A percentile compares a stretch with the other conserved stretches of the same genome.
phyloP scores from a whole-genome alignment of 805 yeast genomes.

The Pichia occidentalis region DNA sequence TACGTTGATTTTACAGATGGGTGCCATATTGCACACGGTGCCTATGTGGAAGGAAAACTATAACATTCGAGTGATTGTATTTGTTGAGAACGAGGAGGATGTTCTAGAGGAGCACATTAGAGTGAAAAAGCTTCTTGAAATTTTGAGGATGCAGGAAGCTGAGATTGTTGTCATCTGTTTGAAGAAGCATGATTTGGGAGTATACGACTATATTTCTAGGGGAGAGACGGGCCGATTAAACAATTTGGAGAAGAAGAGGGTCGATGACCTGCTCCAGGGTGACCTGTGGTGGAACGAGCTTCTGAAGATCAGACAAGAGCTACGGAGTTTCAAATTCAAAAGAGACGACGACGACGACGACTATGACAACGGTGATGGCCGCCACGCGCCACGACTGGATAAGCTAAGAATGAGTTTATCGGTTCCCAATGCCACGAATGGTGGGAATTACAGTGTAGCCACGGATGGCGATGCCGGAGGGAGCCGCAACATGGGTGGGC shows the following conservation, averaged over 20 bases:
- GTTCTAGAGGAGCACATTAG: constrained; percentile 63
- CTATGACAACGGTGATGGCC: not conserved
- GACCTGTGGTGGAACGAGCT: constrained; percentile 76
- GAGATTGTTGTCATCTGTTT: constrained; percentile 69
- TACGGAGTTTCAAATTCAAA: no score
- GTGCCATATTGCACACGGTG: constrained; percentile 88
- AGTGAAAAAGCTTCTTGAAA: constrained; percentile 55
- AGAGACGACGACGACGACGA: no score
- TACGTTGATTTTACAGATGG: constrained; percentile 86
- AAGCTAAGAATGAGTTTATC: constrained; percentile 6
- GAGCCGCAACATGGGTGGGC: no score
- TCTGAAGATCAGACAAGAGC: constrained; percentile 4
- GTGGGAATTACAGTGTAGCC: not conserved
- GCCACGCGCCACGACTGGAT: not conserved
- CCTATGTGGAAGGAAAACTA: constrained; percentile 86
- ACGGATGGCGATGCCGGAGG: no score
- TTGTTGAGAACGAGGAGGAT: constrained; percentile 74
- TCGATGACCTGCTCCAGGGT: constrained; percentile 44
- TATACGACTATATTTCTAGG: constrained; percentile 71
- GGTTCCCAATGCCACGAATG: not conserved
- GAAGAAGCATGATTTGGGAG: constrained; percentile 44
- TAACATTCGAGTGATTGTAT: constrained; percentile 71
- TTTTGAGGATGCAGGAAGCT: constrained; percentile 74
- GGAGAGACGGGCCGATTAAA: constrained; percentile 41
- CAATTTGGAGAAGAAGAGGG: constrained; percentile 35